phyloP scores from a whole-genome alignment of 1,139 yeast species.

The Eremothecium cymbalariae region DNA sequence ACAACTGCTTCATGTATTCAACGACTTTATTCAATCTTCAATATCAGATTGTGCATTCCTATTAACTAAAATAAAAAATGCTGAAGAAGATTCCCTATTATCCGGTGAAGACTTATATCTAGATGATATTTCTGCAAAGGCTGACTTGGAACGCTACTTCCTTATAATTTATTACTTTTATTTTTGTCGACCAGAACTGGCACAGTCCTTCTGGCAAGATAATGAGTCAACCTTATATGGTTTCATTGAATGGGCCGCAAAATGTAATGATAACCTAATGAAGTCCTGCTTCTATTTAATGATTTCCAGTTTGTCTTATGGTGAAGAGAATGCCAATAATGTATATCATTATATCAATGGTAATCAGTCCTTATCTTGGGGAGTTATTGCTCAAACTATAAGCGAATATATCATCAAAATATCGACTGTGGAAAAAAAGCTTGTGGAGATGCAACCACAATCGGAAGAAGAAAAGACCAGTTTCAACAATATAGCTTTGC shows the following conservation, averaged over 20 bases:
- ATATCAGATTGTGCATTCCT: conserved; percentile 71
- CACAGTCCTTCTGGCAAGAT: conserved; percentile 65
- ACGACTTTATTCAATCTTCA: conserved; percentile 50
- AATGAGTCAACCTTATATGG: conserved; percentile 59
- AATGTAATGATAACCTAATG: conserved; percentile 75
- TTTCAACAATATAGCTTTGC: conserved; percentile 24
- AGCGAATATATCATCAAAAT: conserved; percentile 49
- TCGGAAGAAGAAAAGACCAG: conserved; percentile 30
- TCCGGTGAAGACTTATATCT: conserved; percentile 40
- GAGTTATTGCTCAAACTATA: conserved; percentile 48
- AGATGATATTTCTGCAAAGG: conserved; percentile 57
- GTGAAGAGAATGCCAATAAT: conserved; percentile 45
- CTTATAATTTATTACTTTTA: conserved; percentile 67
- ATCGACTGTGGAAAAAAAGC: conserved; percentile 25
- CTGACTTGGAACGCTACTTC: conserved; percentile 84
- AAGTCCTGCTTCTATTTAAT: conserved; percentile 75
- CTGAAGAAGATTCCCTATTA: conserved; percentile 75
- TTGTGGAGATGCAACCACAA: conserved; percentile 23
- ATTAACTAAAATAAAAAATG: conserved; percentile 69
- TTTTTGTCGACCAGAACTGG: conserved; percentile 49
- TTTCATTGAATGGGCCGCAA: conserved; percentile 80
- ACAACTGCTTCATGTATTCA: conserved; percentile 34
- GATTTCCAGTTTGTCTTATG: conserved; percentile 65
- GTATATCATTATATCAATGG: conserved; percentile 37
- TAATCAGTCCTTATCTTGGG: conserved; percentile 47